Base-by-base conservation (phyloP, 2,329 filamentous ascomycete species). In the Didymella exigua region DNA sequence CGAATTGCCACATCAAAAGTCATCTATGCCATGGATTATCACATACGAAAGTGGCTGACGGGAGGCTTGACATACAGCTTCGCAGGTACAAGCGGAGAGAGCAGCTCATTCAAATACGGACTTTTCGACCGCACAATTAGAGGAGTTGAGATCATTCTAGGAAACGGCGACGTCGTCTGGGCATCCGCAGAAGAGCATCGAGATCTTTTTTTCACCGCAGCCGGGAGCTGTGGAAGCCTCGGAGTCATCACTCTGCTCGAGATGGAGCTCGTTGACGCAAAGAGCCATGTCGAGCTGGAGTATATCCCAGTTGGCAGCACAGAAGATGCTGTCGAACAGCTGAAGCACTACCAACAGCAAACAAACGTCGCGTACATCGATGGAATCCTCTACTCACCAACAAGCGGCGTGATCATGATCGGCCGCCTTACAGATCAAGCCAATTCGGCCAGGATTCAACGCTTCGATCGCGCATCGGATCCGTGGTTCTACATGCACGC, bases 401-500 rank as follows among this genome's bases (percentile, higher is more conserved):
- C 78, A 16, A 77, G 77, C 5, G 83, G 84, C 0, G 79, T 89
- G 1, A 74, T 90, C 37, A 87, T 88, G 68, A 78, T 81, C 0
- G 89, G 89, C 0, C 78, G 77, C 9, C 75, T 89, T 14, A 80
- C 80, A 0, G 77, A 88, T 45, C 67, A 76, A 0, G 56, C 79
- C 0, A 79, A 79, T 0, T 49, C 67, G 5, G 63, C 59, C 8
- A 58, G 49, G 11, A 64, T 69, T 23, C 71, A 75, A 48, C 66
- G 66, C 5, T 89, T 90, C 70, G 82, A 81, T n/a, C 77, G 82
- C 10, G 76, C 82, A 0, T 72, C 70, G 4, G 89, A 92, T 60
- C 84, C 86, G 0, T 92, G 89, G 89, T 90, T 90, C 67, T 91
- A 90, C 56, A 76, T 91, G 2, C 88, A 89, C 60, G 87, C 83